Conservation (phyloP, 2,329 filamentous ascomycete genomes). For the Penicillium digitatum region DNA sequence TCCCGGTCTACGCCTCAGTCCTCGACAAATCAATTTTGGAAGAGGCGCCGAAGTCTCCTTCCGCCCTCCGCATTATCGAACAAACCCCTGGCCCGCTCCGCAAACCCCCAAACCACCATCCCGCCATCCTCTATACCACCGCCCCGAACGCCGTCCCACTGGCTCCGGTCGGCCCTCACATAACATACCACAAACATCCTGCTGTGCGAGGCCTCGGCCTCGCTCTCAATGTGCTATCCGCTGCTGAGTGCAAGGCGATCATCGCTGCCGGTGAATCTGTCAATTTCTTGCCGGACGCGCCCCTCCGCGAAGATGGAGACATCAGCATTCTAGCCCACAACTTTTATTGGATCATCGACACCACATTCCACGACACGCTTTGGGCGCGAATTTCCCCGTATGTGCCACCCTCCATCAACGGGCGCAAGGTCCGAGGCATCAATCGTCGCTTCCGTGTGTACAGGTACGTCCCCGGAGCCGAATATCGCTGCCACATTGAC, state of each 20-base stretch:
- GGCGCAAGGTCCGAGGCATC: slow-evolving; percentile 58
- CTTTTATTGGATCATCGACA: slow-evolving; percentile 68
- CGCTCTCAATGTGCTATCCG: slow-evolving; percentile 57
- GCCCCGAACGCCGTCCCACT: slow-evolving; percentile 55
- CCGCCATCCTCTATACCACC: slow-evolving; percentile 62
- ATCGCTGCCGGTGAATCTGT: slow-evolving; percentile 63
- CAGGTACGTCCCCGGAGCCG: slow-evolving; percentile 67
- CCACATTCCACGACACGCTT: slow-evolving; percentile 58
- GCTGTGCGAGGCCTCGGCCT: slow-evolving; percentile 60
- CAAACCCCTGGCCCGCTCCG: slow-evolving; percentile 57
- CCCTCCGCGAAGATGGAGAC: slow-evolving; percentile 62
- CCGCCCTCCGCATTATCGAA: slow-evolving; percentile 56
- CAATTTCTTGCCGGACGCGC: slow-evolving; percentile 64
- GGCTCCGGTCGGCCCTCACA: slow-evolving; percentile 42
- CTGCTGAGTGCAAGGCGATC: slow-evolving; percentile 61
- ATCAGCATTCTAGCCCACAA: slow-evolving; percentile 66
- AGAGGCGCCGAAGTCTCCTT: slow-evolving; percentile 24
- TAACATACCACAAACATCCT: slow-evolving; percentile 58
- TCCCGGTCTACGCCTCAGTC: slow-evolving; percentile 55
- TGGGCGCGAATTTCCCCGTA: slow-evolving; percentile 60
- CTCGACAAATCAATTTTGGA: slow-evolving; percentile 55
- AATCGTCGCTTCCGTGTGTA: slow-evolving; percentile 70
- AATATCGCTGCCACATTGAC: slow-evolving; percentile 68
- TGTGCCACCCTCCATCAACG: slow-evolving; percentile 54
- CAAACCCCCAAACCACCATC: slow-evolving; percentile 65